A percentile compares a stretch with the other conserved stretches of the same genome.
Evolutionary conservation across 371 early-diverging fungal species (phyloP).

Genomic region (Sanchytrium tribonematis): DNA sequence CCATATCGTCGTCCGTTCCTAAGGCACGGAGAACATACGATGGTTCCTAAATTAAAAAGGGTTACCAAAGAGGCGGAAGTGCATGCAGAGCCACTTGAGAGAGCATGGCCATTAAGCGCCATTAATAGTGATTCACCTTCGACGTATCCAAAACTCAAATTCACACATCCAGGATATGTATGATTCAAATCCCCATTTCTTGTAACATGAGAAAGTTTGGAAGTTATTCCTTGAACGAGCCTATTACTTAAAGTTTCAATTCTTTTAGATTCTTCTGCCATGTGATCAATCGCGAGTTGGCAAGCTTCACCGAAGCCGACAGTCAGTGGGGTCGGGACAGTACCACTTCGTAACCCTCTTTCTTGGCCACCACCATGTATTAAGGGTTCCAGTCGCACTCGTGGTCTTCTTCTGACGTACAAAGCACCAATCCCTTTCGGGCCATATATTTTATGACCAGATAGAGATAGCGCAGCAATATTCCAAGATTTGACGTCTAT

Average conservation of each 20-base stretch:
- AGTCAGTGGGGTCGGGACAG: conserved; percentile 78
- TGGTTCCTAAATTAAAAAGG: too few relatives aligned
- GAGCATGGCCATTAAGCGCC: conserved; percentile 92
- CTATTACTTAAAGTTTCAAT: conserved; percentile 42
- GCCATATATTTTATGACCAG: conserved; percentile 97
- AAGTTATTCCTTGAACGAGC: conserved; percentile 44
- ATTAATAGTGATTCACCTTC: conserved; percentile 98
- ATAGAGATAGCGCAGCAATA: conserved; percentile 85
- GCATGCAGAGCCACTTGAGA: conserved; percentile 94
- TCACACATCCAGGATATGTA: conserved; percentile 85
- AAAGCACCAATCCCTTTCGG: conserved; percentile 95
- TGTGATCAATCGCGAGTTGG: conserved; percentile 52
- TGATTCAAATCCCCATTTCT: conserved; percentile 61
- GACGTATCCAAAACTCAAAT: conserved; percentile 95
- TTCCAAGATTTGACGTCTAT: conserved; percentile 86
- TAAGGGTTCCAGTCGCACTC: conserved; percentile 78
- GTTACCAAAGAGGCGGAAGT: conserved; percentile 90
- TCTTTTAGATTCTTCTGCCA: conserved; percentile 53
- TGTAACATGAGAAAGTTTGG: conserved; percentile 43
- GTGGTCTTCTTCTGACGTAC: conserved; percentile 80
- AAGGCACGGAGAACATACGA: conserved; percentile 92
- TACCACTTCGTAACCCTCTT: conserved; percentile 89
- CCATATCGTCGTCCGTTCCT: conserved; percentile 93
- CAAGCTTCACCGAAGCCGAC: conserved; percentile 95
- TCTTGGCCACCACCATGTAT: conserved; percentile 97